phyloP scores from a whole-genome alignment of 2,329 filamentous ascomycete species.

The Monosporascus ibericus region DNA sequence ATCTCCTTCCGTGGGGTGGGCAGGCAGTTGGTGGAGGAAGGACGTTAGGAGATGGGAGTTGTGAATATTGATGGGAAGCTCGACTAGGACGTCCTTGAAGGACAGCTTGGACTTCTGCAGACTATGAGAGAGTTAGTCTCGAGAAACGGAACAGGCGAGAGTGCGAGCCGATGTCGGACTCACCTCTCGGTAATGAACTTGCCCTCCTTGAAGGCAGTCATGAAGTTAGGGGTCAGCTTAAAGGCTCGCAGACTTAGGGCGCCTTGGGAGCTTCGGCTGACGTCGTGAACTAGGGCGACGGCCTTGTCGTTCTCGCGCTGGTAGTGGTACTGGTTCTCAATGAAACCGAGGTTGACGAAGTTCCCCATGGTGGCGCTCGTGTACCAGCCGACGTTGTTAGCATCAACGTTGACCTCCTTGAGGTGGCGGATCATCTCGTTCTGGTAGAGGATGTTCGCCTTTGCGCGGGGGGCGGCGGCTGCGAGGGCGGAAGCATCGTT shows the following conservation, averaged over 20 bases:
- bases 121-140: conserved; percentile 38
- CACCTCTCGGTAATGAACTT: conserved; percentile 97
- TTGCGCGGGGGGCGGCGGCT: conserved; percentile 83
- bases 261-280: conserved; percentile 90
- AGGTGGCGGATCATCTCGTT: conserved; percentile 96
- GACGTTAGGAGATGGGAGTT: conserved; percentile 96
- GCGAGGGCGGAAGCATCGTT: conserved; percentile 70
- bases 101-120: conserved; percentile 90
- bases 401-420: conserved; percentile 96
- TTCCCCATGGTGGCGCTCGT: conserved; percentile 98
- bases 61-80: conserved; percentile 84
- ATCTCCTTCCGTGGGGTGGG: conserved; percentile 56
- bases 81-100: conserved; percentile 88
- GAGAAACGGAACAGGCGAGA: background rate
- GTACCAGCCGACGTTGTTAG: conserved; percentile 98
- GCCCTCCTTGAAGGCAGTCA: conserved; percentile 88
- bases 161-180: conserved; percentile 23
- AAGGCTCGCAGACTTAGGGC: conserved; percentile 86
- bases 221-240: conserved; percentile 79
- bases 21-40: conserved; percentile 87
- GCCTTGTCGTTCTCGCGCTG: conserved; percentile 91
- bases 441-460: conserved; percentile 83
- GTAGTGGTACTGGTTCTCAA: conserved; percentile 98
- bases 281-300: conserved; percentile 87
- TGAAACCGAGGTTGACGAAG: conserved; percentile 89